These are phyloP conservation scores for Isabelozyma pseudorhagii DNA, from an alignment of 805 yeast genomes.

Conservation along the genomic window DNA sequence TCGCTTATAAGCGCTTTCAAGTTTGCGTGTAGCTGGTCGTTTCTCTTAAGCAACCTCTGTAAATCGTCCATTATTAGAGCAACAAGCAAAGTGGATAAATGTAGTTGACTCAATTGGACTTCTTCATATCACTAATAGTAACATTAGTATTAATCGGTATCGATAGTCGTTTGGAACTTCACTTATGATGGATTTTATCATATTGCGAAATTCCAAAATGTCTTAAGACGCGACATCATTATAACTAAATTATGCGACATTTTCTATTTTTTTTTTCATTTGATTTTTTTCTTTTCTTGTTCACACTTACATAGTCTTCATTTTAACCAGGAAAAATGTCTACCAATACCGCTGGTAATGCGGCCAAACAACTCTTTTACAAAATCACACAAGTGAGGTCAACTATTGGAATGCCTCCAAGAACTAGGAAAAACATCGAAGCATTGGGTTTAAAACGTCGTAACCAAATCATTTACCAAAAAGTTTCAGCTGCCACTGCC, in stretches of 20 bases:
- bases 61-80: constrained; percentile 9
- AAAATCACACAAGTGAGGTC: constrained; percentile 79
- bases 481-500: constrained; percentile 74
- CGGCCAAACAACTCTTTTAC: constrained; percentile 23
- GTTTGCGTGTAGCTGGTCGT: constrained; percentile 10
- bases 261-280: neutral
- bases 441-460: constrained; percentile 74
- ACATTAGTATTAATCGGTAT: too few species aligned
- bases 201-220: neutral
- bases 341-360: neutral
- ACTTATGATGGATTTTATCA: neutral
- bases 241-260: too few species aligned
- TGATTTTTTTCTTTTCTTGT: neutral
- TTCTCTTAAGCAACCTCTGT: constrained; percentile 9
- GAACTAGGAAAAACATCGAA: constrained; percentile 58
- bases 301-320: too few species aligned
- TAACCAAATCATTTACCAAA: constrained; percentile 70
- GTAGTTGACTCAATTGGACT: too few species aligned
- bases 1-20: neutral
- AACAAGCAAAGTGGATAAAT: neutral
- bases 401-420: constrained; percentile 78
- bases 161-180: too few species aligned
- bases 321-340: neutral
- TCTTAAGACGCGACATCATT: neutral
- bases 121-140: too few species aligned